Percentiles rank a stretch among this genome's conserved stretches.
These are phyloP conservation scores for Cordyceps farinosa DNA, from an alignment of 2,329 filamentous ascomycete species.

Conservation along the genomic window DNA sequence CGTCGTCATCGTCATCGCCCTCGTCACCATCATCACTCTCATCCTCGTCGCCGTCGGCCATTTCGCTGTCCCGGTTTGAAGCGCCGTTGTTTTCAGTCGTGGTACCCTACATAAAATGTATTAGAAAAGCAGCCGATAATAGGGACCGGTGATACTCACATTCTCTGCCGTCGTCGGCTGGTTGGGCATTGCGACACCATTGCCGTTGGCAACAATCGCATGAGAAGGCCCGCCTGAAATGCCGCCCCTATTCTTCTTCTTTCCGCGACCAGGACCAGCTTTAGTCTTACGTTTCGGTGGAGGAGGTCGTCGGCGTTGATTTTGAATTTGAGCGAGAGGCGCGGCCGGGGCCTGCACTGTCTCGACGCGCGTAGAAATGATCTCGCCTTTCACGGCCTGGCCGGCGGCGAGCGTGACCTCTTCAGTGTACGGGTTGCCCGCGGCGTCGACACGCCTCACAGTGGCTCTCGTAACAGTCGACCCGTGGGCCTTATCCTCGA, in stretches of 20 bases:
- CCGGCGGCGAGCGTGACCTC: constrained; percentile 79
- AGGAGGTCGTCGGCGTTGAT: constrained; percentile 60
- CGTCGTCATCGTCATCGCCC: constrained; percentile 44
- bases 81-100: constrained; percentile 44
- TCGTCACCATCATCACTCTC: constrained; percentile 46
- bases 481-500: constrained; percentile 41
- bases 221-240: constrained; percentile 11
- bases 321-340: constrained; percentile 51
- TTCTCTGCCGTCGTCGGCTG: constrained; percentile 29
- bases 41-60: constrained; percentile 49
- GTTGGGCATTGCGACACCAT: constrained; percentile 25
- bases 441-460: constrained; percentile 72
- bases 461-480: constrained; percentile 72
- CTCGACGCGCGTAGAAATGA: constrained; percentile 60
- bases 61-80: constrained; percentile 49
- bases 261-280: constrained; percentile 69
- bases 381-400: constrained; percentile 75
- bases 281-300: constrained; percentile 79
- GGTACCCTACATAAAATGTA: constrained; percentile 30
- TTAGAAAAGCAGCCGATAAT: constrained; percentile 20
- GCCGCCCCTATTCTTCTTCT: constrained; percentile 68
- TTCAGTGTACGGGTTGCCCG: constrained; percentile 78
- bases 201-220: constrained; percentile 27
- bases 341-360: constrained; percentile 44
- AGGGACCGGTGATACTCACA: constrained; percentile 19